These are phyloP conservation scores for Diaporthe amygdali DNA, from an alignment of 2,329 filamentous ascomycete genomes.

Conservation along the genomic window DNA sequence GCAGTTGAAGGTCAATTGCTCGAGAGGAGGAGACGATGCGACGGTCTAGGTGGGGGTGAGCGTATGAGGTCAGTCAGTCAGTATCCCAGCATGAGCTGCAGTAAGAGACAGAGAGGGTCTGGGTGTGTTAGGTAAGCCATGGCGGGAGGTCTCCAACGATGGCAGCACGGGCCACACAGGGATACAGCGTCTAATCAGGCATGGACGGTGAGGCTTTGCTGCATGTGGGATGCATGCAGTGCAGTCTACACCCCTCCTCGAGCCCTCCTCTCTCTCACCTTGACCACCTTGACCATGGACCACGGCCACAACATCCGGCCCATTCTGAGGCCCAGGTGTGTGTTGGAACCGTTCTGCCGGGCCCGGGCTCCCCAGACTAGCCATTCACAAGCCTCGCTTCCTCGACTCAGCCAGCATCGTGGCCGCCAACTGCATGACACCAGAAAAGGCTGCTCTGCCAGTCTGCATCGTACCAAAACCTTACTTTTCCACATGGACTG, in stretches of 20 bases:
- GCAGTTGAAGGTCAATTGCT: background rate
- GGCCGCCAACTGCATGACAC: background rate
- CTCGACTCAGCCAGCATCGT: constrained; percentile 20
- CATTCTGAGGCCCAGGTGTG: background rate
- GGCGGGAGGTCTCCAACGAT: background rate
- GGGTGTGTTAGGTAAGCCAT: constrained; percentile 7
- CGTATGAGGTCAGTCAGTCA: no score
- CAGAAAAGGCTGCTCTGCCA: background rate
- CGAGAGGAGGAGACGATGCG: background rate
- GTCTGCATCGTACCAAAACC: background rate
- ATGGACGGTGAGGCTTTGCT: constrained; percentile 1
- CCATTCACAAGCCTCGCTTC: background rate
- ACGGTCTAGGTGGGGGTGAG: background rate
- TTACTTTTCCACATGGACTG: constrained; percentile 3
- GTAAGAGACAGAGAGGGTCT: background rate
- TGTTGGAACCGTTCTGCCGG: constrained; percentile 15
- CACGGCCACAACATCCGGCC: constrained; percentile 9
- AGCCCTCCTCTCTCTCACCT: background rate
- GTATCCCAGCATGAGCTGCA: no score
- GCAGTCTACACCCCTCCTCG: background rate
- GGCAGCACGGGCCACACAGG: background rate
- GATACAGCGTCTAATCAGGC: background rate
- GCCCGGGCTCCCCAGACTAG: constrained; percentile 13
- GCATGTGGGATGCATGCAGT: background rate
- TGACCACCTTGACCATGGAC: background rate